phyloP scores from a whole-genome alignment of 1,139 yeast species.

The Kurtzmaniella quercitrusa region DNA sequence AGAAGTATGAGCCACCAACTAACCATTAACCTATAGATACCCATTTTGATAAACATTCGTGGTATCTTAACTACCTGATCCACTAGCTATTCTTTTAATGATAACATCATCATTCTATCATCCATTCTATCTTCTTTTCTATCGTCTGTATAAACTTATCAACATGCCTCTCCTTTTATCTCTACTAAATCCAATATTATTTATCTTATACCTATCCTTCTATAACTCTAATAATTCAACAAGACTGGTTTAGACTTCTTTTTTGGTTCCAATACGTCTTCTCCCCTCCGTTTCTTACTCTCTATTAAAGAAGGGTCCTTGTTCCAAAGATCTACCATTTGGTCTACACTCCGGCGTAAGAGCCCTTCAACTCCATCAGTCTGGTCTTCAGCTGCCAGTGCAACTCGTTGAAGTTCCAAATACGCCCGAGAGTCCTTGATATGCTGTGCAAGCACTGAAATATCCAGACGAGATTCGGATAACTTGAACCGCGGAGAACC shows the following conservation, averaged over 20 bases:
- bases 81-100: too few relatives aligned
- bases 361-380: background rate
- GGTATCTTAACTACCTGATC: too few relatives aligned
- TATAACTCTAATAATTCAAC: constrained; percentile 12
- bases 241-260: constrained; percentile 9
- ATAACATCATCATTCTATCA: too few relatives aligned
- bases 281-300: constrained; percentile 3
- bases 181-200: too few relatives aligned
- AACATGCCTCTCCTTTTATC: too few relatives aligned
- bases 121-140: too few relatives aligned
- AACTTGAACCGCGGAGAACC: background rate
- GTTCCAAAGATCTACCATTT: background rate
- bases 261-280: constrained; percentile 7
- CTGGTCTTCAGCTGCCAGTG: background rate
- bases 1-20: too few relatives aligned
- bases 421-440: background rate
- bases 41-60: too few relatives aligned
- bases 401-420: background rate
- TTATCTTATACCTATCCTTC: background rate
- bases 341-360: background rate
- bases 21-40: too few relatives aligned
- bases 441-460: background rate
- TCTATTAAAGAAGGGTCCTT: background rate
- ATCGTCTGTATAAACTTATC: too few relatives aligned
- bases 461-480: background rate